Percentiles rank a stretch among this genome's conserved stretches.
phyloP scores from a whole-genome alignment of 257 asterid genomes.

The Cruciata laevipes region DNA sequence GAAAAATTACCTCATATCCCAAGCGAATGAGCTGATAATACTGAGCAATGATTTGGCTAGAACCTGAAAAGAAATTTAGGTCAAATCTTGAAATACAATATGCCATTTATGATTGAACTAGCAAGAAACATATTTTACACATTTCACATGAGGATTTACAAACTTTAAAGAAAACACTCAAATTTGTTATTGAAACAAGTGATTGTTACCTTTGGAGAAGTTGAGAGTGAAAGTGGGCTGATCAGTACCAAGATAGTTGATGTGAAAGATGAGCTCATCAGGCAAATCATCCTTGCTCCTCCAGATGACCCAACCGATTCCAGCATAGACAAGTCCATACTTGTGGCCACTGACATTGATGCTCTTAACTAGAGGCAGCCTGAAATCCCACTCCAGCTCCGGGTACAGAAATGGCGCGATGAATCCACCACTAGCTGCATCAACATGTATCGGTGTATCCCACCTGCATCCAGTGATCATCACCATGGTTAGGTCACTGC shows the following conservation, averaged over 20 bases:
- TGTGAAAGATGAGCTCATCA: slow-evolving; percentile 82
- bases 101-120: slow-evolving; percentile 16
- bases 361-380: slow-evolving; percentile 80
- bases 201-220: slow-evolving; percentile 77
- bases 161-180: too few species aligned
- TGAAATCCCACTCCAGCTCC: slow-evolving; percentile 83
- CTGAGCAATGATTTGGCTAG: slow-evolving; percentile 87
- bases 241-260: slow-evolving; percentile 91
- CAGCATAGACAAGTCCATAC: slow-evolving; percentile 93
- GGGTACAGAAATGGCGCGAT: slow-evolving; percentile 91
- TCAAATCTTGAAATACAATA: too few species aligned
- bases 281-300: slow-evolving; percentile 74
- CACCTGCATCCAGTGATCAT: slow-evolving; percentile 38
- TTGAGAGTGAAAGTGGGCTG: slow-evolving; percentile 97
- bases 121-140: too few species aligned
- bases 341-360: slow-evolving; percentile 92
- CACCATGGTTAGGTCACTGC: background rate
- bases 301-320: slow-evolving; percentile 90
- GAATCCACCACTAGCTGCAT: slow-evolving; percentile 95
- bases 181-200: too few species aligned
- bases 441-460: slow-evolving; percentile 91
- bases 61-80: slow-evolving; percentile 35
- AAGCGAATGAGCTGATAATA: slow-evolving; percentile 79
- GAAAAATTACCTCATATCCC: slow-evolving; percentile 53
- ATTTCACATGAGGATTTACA: background rate